These are phyloP conservation scores for Entamoeba moshkovskii DNA, from an alignment of 208 protist genomes.

Conservation along the genomic window DNA sequence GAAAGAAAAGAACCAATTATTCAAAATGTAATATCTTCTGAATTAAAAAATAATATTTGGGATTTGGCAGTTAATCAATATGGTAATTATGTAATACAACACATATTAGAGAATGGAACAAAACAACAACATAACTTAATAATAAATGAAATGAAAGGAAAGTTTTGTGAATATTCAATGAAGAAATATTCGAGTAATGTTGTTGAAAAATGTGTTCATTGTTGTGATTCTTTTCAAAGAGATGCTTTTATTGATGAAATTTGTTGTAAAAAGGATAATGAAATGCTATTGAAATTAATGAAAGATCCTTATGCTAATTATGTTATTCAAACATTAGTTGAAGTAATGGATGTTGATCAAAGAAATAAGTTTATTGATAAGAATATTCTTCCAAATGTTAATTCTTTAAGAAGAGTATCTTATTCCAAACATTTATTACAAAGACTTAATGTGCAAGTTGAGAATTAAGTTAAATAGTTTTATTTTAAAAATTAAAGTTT, in stretches of 20 bases:
- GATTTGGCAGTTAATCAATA: slow-evolving; percentile 12
- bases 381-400: neutral
- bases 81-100: slow-evolving; percentile 23
- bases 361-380: neutral
- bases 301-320: neutral
- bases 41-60: no score
- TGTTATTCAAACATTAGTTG: neutral
- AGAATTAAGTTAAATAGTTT: no score
- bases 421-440: slow-evolving; percentile 5
- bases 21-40: neutral
- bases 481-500: no score
- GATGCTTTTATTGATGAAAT: neutral
- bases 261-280: no score
- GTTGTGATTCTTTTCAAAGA: neutral
- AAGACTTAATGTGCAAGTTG: no score
- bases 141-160: neutral
- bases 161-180: neutral
- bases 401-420: neutral
- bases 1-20: slow-evolving; percentile 42
- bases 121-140: neutral
- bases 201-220: neutral
- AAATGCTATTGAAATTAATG: neutral
- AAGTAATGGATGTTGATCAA: neutral
- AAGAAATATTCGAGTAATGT: slow-evolving; percentile 1
- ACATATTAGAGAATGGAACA: neutral